These are phyloP conservation scores for Aspergillus bombycis DNA, from an alignment of 2,329 filamentous ascomycete species.

Conservation along the genomic window DNA sequence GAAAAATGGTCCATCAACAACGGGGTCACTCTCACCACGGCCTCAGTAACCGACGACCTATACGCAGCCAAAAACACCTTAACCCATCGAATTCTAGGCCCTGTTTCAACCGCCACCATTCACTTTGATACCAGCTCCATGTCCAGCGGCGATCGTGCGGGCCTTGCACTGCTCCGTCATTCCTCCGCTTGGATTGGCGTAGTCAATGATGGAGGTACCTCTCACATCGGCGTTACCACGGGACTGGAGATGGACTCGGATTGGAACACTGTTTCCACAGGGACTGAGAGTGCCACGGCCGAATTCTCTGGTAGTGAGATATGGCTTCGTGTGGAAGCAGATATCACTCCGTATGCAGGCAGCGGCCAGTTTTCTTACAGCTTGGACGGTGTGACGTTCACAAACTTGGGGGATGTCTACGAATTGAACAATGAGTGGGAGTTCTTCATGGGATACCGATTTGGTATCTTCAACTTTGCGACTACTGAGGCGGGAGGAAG, in stretches of 20 bases:
- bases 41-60: constrained; percentile 57
- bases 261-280: no score
- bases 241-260: constrained; percentile 38
- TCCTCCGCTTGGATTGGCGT: constrained; percentile 56
- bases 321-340: not conserved
- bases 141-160: constrained; percentile 56
- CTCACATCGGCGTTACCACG: constrained; percentile 40
- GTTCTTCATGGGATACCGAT: constrained; percentile 55
- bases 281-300: constrained; percentile 21
- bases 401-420: constrained; percentile 36
- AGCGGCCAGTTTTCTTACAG: constrained; percentile 48
- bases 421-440: constrained; percentile 48
- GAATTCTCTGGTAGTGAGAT: constrained; percentile 13
- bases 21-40: constrained; percentile 53
- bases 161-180: constrained; percentile 59
- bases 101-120: constrained; percentile 51
- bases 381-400: constrained; percentile 46
- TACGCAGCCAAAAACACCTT: constrained; percentile 47
- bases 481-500: constrained; percentile 29
- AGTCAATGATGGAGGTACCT: constrained; percentile 37
- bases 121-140: constrained; percentile 52
- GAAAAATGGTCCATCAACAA: constrained; percentile 49
- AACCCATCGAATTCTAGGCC: constrained; percentile 45
- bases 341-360: no score
- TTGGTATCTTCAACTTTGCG: constrained; percentile 55